Evolutionary conservation across 2,329 filamentous ascomycete species (phyloP).

Genomic region (Apiospora aurea): DNA sequence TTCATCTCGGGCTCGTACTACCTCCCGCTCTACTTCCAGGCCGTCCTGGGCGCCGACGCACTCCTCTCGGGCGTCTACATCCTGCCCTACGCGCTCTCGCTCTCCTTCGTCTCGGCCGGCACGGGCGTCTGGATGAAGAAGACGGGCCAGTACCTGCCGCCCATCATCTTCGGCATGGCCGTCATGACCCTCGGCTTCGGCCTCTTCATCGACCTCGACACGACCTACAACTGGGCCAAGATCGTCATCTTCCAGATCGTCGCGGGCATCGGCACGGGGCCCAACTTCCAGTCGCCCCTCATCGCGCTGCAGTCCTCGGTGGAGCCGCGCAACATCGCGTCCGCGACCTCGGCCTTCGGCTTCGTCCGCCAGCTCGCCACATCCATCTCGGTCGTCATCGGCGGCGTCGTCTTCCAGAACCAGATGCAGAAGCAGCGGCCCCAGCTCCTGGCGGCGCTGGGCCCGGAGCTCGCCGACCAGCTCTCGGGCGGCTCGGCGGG

Average conservation of each 20-base stretch:
- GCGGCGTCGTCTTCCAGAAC: slow-evolving; percentile 83
- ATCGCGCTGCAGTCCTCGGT: slow-evolving; percentile 72
- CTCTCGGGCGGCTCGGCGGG: slow-evolving; percentile 60
- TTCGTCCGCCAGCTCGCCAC: slow-evolving; percentile 75
- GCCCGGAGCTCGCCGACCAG: slow-evolving; percentile 50
- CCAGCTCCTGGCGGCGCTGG: slow-evolving; percentile 57
- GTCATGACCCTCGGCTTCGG: slow-evolving; percentile 72
- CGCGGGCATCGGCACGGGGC: slow-evolving; percentile 69
- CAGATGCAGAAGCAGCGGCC: slow-evolving; percentile 66
- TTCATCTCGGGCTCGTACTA: slow-evolving; percentile 84
- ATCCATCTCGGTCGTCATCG: slow-evolving; percentile 73
- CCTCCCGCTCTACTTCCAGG: slow-evolving; percentile 82
- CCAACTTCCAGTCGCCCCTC: slow-evolving; percentile 73
- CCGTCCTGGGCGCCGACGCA: slow-evolving; percentile 67
- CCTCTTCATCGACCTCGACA: slow-evolving; percentile 66
- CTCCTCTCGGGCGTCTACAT: slow-evolving; percentile 74
- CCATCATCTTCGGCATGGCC: slow-evolving; percentile 65
- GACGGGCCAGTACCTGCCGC: slow-evolving; percentile 69
- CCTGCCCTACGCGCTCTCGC: slow-evolving; percentile 71
- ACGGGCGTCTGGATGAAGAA: slow-evolving; percentile 66
- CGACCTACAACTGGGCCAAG: slow-evolving; percentile 60
- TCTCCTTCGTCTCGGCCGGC: slow-evolving; percentile 67
- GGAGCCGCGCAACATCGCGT: slow-evolving; percentile 69
- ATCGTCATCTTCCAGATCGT: slow-evolving; percentile 69
- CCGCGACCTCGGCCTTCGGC: slow-evolving; percentile 70